Evolutionary conservation across 2,329 filamentous ascomycete species (phyloP).

Genomic region (Microsporum canis): DNA sequence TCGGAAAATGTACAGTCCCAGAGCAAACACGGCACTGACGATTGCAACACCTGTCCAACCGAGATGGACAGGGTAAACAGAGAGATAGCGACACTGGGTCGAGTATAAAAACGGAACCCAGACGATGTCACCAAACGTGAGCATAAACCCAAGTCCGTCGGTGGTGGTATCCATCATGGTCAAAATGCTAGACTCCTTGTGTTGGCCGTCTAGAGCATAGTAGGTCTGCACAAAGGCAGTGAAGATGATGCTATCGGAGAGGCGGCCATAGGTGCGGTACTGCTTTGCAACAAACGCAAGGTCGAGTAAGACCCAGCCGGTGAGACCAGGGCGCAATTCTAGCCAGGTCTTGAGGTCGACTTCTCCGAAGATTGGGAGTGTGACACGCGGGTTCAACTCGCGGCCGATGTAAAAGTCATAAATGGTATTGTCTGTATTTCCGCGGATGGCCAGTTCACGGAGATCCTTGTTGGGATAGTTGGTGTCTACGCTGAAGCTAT

Average conservation of each 20-base stretch:
- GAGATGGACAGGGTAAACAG: conserved; percentile 69
- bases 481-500: conserved; percentile 60
- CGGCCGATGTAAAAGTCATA: conserved; percentile 97
- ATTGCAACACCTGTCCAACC: conserved; percentile 54
- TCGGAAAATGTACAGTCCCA: conserved; percentile 87
- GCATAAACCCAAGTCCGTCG: conserved; percentile 92
- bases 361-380: conserved; percentile 56
- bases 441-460: conserved; percentile 71
- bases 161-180: conserved; percentile 91
- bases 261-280: conserved; percentile 68
- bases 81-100: conserved; percentile 71
- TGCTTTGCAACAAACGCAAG: conserved; percentile 77
- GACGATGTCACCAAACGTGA: conserved; percentile 80
- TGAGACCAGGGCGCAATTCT: conserved; percentile 82
- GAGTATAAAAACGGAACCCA: conserved; percentile 91
- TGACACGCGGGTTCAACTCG: conserved; percentile 80
- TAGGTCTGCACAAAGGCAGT: conserved; percentile 65
- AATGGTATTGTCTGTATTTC: conserved; percentile 68
- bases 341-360: conserved; percentile 84
- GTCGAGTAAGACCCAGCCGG: conserved; percentile 80
- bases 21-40: conserved; percentile 55
- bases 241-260: conserved; percentile 77
- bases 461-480: conserved; percentile 47
- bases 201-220: conserved; percentile 75
- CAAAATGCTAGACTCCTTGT: conserved; percentile 77